Evolutionary conservation across 2,329 filamentous ascomycete species (phyloP).

Genomic region (Rachicladosporium sp.): DNA sequence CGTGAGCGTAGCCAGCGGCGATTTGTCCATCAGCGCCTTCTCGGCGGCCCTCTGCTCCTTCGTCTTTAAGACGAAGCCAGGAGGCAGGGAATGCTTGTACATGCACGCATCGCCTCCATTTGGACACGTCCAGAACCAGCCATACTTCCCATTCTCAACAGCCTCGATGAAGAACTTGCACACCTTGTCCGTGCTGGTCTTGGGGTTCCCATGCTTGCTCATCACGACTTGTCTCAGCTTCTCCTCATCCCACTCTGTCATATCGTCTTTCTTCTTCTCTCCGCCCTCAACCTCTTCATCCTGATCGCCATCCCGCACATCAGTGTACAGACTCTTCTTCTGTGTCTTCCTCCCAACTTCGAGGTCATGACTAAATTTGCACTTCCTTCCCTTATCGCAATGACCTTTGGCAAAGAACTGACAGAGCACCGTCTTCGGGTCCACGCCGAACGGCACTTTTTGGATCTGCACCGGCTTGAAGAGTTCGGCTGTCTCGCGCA

Average conservation of each 20-base stretch:
- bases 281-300: slow-evolving; percentile 51
- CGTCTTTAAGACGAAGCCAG: slow-evolving; percentile 93
- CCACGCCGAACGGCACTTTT: slow-evolving; percentile 94
- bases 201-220: slow-evolving; percentile 95
- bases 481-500: slow-evolving; percentile 65
- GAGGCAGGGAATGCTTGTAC: slow-evolving; percentile 91
- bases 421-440: slow-evolving; percentile 93
- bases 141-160: slow-evolving; percentile 96
- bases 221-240: slow-evolving; percentile 82
- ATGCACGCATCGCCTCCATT: slow-evolving; percentile 97
- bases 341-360: slow-evolving; percentile 80
- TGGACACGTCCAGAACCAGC: slow-evolving; percentile 98
- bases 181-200: slow-evolving; percentile 92
- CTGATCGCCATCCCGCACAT: slow-evolving; percentile 59
- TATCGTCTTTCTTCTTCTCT: slow-evolving; percentile 76
- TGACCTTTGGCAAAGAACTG: slow-evolving; percentile 95
- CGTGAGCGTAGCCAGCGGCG: slow-evolving; percentile 82
- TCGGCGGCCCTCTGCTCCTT: slow-evolving; percentile 93
- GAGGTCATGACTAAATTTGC: slow-evolving; percentile 93
- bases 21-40: slow-evolving; percentile 93
- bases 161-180: slow-evolving; percentile 98
- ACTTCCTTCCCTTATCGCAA: slow-evolving; percentile 93
- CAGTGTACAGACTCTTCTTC: slow-evolving; percentile 85
- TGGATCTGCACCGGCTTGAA: slow-evolving; percentile 92
- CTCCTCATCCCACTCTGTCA: slow-evolving; percentile 95